phyloP scores from a whole-genome alignment of 1,284 basidiomycete species.

The Leccinum pallidistipes region DNA sequence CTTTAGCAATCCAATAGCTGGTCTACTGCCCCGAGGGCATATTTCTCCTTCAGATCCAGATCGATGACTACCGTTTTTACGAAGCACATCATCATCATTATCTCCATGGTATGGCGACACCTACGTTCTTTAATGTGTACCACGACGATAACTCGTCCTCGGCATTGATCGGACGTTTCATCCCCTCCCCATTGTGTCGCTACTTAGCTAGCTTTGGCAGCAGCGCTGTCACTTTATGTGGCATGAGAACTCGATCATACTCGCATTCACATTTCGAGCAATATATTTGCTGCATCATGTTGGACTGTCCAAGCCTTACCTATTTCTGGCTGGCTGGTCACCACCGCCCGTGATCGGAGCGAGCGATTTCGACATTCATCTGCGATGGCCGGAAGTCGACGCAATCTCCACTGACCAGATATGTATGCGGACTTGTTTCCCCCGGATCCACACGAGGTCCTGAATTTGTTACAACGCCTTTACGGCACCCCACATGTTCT shows the following conservation, averaged over 20 bases:
- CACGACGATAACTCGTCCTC: slow-evolving; percentile 9
- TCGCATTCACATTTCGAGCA: neutral
- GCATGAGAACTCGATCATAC: slow-evolving; percentile 4
- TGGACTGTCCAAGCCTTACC: neutral
- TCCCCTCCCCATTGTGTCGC: slow-evolving; percentile 19
- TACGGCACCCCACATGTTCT: neutral
- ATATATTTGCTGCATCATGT: neutral
- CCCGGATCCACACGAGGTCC: neutral
- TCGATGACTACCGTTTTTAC: slow-evolving; percentile 4
- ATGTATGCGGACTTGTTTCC: neutral
- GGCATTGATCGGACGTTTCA: slow-evolving; percentile 5
- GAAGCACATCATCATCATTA: slow-evolving; percentile 2
- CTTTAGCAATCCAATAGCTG: slow-evolving; percentile 25
- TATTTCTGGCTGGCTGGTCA: neutral
- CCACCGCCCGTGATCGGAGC: neutral
- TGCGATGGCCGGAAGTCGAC: neutral
- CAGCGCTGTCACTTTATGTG: slow-evolving; percentile 16
- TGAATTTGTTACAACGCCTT: neutral
- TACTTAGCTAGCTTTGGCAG: slow-evolving; percentile 12
- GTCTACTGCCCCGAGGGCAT: slow-evolving; percentile 12
- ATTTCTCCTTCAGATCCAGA: neutral
- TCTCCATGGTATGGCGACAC: slow-evolving; percentile 6
- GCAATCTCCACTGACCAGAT: slow-evolving; percentile 11
- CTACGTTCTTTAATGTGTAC: slow-evolving; percentile 17
- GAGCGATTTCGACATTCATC: neutral